A percentile compares a stretch with the other conserved stretches of the same genome.
These are phyloP conservation scores for Ogataea paraovalis DNA, from an alignment of 805 yeast species.

Conservation along the genomic window DNA sequence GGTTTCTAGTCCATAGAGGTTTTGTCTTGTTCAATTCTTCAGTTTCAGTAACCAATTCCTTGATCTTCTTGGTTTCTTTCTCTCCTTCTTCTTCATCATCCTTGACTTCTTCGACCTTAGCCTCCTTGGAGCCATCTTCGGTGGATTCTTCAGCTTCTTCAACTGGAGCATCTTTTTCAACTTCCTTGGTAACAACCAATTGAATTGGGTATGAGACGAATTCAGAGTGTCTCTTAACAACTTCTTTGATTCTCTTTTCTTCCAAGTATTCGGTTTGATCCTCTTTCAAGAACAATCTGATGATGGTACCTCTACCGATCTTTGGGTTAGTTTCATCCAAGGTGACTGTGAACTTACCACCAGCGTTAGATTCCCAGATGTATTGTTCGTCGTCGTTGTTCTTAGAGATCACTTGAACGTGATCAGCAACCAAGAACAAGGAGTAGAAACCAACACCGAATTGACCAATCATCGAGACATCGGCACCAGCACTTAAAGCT, in stretches of 20 bases:
- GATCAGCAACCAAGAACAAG: constrained; percentile 97
- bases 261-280: constrained; percentile 98
- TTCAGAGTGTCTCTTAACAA: constrained; percentile 98
- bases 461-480: constrained; percentile 99
- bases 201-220: constrained; percentile 99
- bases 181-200: constrained; percentile 96
- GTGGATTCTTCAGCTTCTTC: constrained; percentile 58
- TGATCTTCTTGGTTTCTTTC: constrained; percentile 81
- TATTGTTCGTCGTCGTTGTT: constrained; percentile 99
- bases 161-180: constrained; percentile 93
- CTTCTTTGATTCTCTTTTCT: constrained; percentile 99
- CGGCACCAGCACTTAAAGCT: constrained; percentile 99
- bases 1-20: constrained; percentile 99
- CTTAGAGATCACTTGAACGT: constrained; percentile 96
- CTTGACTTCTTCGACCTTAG: constrained; percentile 72
- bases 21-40: constrained; percentile 99
- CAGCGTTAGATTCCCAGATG: constrained; percentile 99
- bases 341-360: constrained; percentile 97
- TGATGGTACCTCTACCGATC: constrained; percentile 90
- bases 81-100: constrained; percentile 67
- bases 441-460: constrained; percentile 99
- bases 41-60: constrained; percentile 89
- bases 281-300: constrained; percentile 95
- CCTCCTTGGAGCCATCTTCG: constrained; percentile 51
- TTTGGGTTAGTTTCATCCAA: constrained; percentile 83